Conservation (phyloP, 805 yeast genomes). For the Peterozyma xylosa region DNA sequence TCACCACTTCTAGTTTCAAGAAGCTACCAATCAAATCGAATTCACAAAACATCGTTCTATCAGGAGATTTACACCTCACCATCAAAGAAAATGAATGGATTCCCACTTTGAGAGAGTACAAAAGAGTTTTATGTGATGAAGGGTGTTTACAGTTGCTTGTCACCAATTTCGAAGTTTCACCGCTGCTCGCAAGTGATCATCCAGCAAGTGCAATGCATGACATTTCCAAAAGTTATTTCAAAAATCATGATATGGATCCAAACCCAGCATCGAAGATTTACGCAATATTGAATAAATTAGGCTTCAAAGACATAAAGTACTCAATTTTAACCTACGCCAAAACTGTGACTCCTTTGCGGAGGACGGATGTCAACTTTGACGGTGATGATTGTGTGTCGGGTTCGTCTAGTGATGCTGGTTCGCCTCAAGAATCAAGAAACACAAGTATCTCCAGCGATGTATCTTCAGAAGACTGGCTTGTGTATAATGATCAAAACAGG, state of each 20-base stretch:
- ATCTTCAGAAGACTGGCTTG: not conserved
- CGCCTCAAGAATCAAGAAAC: no score
- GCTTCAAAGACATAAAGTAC: conserved; percentile 7
- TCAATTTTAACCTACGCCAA: conserved; percentile 4
- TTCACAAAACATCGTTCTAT: conserved; percentile 20
- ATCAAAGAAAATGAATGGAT: conserved; percentile 13
- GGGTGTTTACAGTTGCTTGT: conserved; percentile 21
- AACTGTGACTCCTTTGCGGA: conserved; percentile 2
- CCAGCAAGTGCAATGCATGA: conserved; percentile 1
- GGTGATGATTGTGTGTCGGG: no score
- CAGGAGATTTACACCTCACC: conserved; percentile 18
- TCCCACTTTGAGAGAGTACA: conserved; percentile 18
- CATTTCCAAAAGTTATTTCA: not conserved
- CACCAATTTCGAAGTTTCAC: conserved; percentile 16
- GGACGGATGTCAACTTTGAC: not conserved
- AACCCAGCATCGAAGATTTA: conserved; percentile 1
- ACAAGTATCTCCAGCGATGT: not conserved
- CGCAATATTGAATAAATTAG: not conserved
- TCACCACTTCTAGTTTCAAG: conserved; percentile 18
- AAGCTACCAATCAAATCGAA: conserved; percentile 18
- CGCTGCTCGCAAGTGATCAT: not conserved
- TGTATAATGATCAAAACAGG: not conserved
- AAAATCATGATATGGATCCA: not conserved
- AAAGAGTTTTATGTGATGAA: conserved; percentile 20
- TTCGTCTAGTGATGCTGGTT: no score